phyloP scores from a whole-genome alignment of 345 rosid genomes.

The Euphorbia peplus region DNA sequence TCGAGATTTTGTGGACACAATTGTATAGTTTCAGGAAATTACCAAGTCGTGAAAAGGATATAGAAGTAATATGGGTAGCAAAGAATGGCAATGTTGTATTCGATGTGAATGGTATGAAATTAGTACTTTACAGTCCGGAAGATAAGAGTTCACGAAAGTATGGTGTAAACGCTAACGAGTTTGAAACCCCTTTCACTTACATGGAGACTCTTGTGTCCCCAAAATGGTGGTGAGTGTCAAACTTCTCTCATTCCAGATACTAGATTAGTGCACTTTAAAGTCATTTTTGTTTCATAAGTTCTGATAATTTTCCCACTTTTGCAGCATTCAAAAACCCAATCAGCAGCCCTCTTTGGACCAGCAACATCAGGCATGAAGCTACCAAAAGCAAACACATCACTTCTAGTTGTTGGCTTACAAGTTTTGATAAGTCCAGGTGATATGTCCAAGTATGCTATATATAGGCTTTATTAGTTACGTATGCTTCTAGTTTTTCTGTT shows the following conservation, averaged over 20 bases:
- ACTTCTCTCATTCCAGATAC: no score
- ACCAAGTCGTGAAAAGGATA: background rate
- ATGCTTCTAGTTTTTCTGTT: no score
- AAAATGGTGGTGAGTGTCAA: no score
- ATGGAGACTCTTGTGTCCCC: conserved; percentile 8
- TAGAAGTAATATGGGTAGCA: background rate
- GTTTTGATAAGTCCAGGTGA: conserved; percentile 12
- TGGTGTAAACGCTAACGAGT: no score
- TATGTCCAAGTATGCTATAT: no score
- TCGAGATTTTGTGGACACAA: background rate
- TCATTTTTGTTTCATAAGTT: no score
- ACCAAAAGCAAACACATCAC: conserved; percentile 20
- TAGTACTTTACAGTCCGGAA: background rate
- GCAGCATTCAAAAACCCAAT: conserved; percentile 18
- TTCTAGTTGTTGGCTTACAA: conserved; percentile 15
- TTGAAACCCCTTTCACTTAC: background rate
- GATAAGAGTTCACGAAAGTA: background rate
- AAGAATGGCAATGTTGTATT: background rate
- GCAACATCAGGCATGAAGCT: conserved; percentile 20
- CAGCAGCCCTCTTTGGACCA: conserved; percentile 15
- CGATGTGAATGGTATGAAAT: background rate
- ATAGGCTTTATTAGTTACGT: no score
- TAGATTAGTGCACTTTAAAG: no score
- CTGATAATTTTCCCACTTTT: conserved; percentile 10
- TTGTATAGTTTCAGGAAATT: conserved; percentile 4